Evolutionary conservation across 2,329 filamentous ascomycete genomes (phyloP), one percentile per base, ranked within the genome.

Genomic region (Clarireedia monteithiana): DNA sequence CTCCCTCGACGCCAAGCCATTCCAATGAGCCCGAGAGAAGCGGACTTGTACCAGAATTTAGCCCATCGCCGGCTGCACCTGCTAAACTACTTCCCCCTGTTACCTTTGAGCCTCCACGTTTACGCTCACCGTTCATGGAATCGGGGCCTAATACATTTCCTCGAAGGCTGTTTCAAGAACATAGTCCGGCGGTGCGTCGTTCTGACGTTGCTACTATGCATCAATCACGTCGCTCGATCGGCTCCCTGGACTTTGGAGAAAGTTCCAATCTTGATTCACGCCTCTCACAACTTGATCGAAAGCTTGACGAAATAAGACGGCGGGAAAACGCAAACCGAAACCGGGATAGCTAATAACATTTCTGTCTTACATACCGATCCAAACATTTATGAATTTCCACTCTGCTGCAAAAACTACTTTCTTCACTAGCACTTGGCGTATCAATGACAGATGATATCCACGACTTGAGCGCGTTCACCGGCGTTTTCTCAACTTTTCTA

Each of bases 61-160:
- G 36, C 1, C 54, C 48, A 7, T 48, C 53, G 23, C 62, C 49
- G 10, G 47, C 24, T 44, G 57, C 59, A 61, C 66, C 61, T 10
- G 66, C 62, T 14, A 67, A 63, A 24, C 59, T 69, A 20, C 70
- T 73, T 6, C 65, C 67, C 1, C 67, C 67, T 2, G 71, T 70
- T 1, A 60, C 48, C 17, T 59, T 64, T 42, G 59, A 59, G 12
- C 56, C 54, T 17, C 59, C 75, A 14, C 75, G 81, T 6, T 73
- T 85, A 4, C 80, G 82, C 30, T 85, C 82, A 5, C 82, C 82
- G 0, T 85, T 85, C 60, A 71, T 75, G 6, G 73, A 73, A 36
- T 67, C 73, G 9, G 72, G 68, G 55, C 73, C 77, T 67, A 76
- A 81, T 63, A 84, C 82, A 47, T 82, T 84, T 59, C 82, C 83